These are phyloP conservation scores for Dendrocalamus sinicus DNA, from an alignment of 176 grass and related monocot species.

Conservation along the genomic window DNA sequence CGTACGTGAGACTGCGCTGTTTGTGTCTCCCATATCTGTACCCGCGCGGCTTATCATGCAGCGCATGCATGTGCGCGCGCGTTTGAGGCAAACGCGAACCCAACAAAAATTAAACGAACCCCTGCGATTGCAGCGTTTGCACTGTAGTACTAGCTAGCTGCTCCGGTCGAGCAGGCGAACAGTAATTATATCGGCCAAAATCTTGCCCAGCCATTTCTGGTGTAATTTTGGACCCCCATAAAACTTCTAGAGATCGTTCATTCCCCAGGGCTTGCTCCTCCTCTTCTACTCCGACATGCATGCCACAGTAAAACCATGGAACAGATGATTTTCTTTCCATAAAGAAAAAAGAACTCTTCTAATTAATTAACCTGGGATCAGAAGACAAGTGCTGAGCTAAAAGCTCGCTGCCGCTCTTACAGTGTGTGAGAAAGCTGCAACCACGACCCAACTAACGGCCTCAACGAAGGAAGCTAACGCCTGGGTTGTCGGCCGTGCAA, in stretches of 20 bases:
- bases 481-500: constrained; percentile 7
- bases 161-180: constrained; percentile 47
- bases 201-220: constrained; percentile 41
- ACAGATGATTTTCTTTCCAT: too few relatives aligned
- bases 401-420: constrained; percentile 20
- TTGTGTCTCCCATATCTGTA: not conserved
- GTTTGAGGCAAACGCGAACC: not conserved
- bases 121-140: not conserved
- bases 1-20: constrained; percentile 12
- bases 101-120: constrained; percentile 2
- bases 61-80: not conserved
- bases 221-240: not conserved
- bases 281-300: not conserved
- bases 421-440: constrained; percentile 39
- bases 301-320: not conserved
- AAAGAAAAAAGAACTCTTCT: too few relatives aligned
- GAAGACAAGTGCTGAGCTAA: not conserved
- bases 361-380: too few relatives aligned
- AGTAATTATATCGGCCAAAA: constrained; percentile 59
- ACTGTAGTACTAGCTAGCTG: constrained; percentile 32
- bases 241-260: too few relatives aligned
- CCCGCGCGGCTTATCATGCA: not conserved
- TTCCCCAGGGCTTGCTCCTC: too few relatives aligned
- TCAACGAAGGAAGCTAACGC: not conserved
- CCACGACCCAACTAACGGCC: constrained; percentile 19